Evolutionary conservation across 2,329 filamentous ascomycete genomes (phyloP), one percentile per base, ranked within the genome.

Genomic region (Trichoderma simmonsii): DNA sequence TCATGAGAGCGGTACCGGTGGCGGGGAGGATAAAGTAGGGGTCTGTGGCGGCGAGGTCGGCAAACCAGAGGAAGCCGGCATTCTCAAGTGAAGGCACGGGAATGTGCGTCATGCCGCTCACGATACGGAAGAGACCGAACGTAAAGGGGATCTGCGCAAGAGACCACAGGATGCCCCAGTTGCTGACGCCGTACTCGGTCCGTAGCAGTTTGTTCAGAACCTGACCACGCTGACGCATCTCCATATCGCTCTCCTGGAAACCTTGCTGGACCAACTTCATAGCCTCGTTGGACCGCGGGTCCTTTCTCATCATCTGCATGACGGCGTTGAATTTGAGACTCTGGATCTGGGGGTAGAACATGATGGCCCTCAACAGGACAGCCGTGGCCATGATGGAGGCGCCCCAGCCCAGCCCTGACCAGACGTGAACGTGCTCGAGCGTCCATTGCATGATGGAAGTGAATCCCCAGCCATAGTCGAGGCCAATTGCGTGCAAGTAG

Each of bases 381-480:
- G 92, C 90, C 0, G 91, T 88, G 5, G 86, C 81, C 59, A 91
- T 81, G 76, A 98, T 92, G 73, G 92, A 89, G 2, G 85, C 90
- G 86, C 93, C 94, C 96, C 96, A 98, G 14, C 94, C 93, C 70
- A 93, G 82, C 43, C 92, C 93, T 2, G 81, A 83, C 76, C 87
- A 91, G 73, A 98, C 85, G 82, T 99, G 94, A 54, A 97, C 79
- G 79, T 95, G 90, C 84, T 99, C 96, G 12, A 98, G 83, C 3
- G 89, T 26, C 86, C 87, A 95, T 82, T 98, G 87, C 81, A 96
- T 90, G 18, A 89, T 75, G 4, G 90, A 83, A 0, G 94, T 93
- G 6, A 93, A 89, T 18, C 95, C 95, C 84, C 85, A 95, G 79
- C 95, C 94, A 78, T 92, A 98, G 77, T 98, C 93, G 26, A 99